A percentile compares a stretch with the other conserved stretches of the same genome.
Evolutionary conservation across 2,329 filamentous ascomycete species (phyloP).

Genomic region (Didymella glomerata): DNA sequence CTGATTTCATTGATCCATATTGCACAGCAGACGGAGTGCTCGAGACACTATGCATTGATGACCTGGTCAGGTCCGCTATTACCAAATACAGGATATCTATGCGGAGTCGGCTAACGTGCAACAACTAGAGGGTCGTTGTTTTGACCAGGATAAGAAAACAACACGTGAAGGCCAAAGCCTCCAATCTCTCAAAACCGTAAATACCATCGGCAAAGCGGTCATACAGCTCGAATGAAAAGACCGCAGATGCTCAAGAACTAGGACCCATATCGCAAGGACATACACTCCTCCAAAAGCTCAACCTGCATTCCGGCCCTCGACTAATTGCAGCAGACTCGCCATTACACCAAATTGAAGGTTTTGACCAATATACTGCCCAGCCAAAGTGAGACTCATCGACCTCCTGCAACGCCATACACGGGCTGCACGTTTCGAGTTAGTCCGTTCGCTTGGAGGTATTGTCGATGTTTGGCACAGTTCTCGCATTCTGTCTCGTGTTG

Average conservation of each 20-base stretch:
- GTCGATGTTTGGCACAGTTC: slow-evolving; percentile 19
- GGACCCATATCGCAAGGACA: background rate
- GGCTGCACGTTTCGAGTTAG: background rate
- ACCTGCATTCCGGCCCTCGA: background rate
- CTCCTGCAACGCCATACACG: slow-evolving; percentile 1
- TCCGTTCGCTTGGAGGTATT: slow-evolving; percentile 1
- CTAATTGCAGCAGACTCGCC: background rate
- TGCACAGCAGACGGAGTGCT: background rate
- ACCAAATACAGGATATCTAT: background rate
- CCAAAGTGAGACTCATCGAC: background rate
- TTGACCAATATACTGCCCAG: background rate
- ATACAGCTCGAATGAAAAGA: background rate
- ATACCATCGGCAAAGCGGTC: background rate
- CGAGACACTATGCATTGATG: background rate
- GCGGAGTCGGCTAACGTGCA: background rate
- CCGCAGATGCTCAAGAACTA: background rate
- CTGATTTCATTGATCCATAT: background rate
- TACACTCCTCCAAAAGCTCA: background rate
- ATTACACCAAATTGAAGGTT: background rate
- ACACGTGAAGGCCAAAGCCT: background rate
- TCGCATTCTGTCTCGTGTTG: slow-evolving; percentile 51
- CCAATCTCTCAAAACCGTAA: too few relatives aligned
- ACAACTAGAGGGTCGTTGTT: background rate
- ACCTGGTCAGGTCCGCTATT: background rate
- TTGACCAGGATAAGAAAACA: background rate